These are phyloP conservation scores for Ettlia oleoabundans DNA, from an alignment of 139 green algal species.

Conservation along the genomic window DNA sequence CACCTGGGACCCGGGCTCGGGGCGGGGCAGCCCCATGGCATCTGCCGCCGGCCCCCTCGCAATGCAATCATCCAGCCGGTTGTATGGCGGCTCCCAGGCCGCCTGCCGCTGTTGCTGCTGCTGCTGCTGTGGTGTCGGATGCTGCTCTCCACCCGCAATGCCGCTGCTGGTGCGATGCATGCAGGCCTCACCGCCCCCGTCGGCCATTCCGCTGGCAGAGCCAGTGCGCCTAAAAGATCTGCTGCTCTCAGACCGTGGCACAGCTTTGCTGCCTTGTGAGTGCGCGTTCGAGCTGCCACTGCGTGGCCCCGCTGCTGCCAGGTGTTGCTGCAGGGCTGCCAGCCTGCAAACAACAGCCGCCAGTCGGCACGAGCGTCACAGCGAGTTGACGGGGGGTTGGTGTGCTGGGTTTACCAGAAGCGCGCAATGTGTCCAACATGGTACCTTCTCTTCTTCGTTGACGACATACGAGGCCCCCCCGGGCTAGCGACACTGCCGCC, in stretches of 20 bases:
- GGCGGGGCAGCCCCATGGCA: conserved; percentile 13
- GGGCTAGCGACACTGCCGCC: background rate
- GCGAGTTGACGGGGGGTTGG: background rate
- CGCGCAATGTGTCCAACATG: too few species aligned
- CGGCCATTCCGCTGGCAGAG: background rate
- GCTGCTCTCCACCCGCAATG: background rate
- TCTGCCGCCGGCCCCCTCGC: conserved; percentile 16
- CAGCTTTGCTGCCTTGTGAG: background rate
- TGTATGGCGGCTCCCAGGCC: background rate
- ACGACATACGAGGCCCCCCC: conserved; percentile 18
- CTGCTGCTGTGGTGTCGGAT: conserved; percentile 4
- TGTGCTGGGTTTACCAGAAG: background rate
- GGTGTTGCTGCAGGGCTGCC: conserved; percentile 28
- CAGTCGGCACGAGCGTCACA: background rate
- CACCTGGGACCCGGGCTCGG: conserved; percentile 11
- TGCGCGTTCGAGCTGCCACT: too few species aligned
- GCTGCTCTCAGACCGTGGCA: background rate
- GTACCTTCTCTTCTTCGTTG: conserved; percentile 25
- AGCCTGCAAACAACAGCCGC: too few species aligned
- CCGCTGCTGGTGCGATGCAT: background rate
- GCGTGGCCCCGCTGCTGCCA: background rate
- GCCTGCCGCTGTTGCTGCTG: conserved; percentile 8
- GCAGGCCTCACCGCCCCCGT: background rate
- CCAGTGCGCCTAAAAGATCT: background rate
- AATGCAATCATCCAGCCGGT: background rate